Conservation (phyloP, 78 protist species). For the Dictyostelium citrinum region DNA sequence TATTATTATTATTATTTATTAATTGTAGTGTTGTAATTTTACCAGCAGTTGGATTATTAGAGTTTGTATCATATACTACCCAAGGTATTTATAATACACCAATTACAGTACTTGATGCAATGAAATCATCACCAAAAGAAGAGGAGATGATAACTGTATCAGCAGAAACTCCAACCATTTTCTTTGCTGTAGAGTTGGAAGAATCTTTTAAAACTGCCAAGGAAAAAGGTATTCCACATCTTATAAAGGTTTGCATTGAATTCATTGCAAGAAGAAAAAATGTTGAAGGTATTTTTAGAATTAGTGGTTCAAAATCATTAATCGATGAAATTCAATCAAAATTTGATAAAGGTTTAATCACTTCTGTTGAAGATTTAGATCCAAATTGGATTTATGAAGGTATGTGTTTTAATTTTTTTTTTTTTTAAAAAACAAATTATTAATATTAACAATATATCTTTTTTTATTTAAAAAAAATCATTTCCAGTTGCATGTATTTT, state of each 20-base stretch:
- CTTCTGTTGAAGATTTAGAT: neutral
- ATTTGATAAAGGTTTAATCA: constrained; percentile 48
- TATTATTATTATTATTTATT: neutral
- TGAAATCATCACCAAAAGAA: constrained; percentile 69
- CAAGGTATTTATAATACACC: constrained; percentile 71
- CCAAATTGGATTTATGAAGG: constrained; percentile 24
- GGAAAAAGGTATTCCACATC: constrained; percentile 38
- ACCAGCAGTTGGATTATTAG: constrained; percentile 60
- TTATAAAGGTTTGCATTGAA: constrained; percentile 27
- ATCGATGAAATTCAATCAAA: constrained; percentile 16
- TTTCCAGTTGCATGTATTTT: constrained; percentile 11
- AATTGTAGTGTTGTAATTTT: constrained; percentile 20
- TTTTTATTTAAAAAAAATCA: no score
- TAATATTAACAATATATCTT: no score
- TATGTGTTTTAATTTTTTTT: neutral
- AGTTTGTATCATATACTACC: constrained; percentile 18
- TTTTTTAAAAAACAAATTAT: no score
- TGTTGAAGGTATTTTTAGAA: constrained; percentile 45
- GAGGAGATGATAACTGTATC: neutral
- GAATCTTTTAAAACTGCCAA: constrained; percentile 28
- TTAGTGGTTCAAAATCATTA: constrained; percentile 31
- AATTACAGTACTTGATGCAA: constrained; percentile 51
- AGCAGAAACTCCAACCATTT: constrained; percentile 14
- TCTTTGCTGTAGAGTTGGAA: constrained; percentile 1
- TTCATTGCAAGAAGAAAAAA: neutral